Base-by-base conservation (phyloP, 148 eudicot species). In the Pouteria glomerata region DNA sequence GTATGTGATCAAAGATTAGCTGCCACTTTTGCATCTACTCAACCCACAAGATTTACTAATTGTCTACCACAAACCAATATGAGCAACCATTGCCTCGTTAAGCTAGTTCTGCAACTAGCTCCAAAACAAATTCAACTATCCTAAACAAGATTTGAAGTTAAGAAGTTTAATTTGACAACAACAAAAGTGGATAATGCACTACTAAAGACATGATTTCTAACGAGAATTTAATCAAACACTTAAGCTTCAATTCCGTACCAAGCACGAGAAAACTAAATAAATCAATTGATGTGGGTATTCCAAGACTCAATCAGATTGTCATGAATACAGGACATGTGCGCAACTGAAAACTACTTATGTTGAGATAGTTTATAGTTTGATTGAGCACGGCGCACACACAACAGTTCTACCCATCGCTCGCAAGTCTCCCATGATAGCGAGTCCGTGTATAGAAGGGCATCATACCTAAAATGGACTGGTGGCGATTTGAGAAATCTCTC, bases 201-300 rank as follows among this genome's bases (percentile, higher is more conserved):
- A 44, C 53, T n/a, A 60, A 19, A 42, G 18, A 53, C 10, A 53
- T 10, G 34, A 14, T 27, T 57, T 47, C 70, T 68, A 12, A 39
- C 72, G 68, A 73, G 73, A 44, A 52, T 73, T 68, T 4, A 44
- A 75, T 73, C 82, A 48, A 82, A 82, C 85, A 82, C 63, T 18
- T 73, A 10, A 52, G 6, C 19, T 21, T 30, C 45, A 23, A 27
- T 10, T n/a, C n/a, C n/a, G n/a, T n/a, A n/a, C n/a, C n/a, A n/a
- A n/a, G n/a, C n/a, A n/a, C n/a, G n/a, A n/a, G n/a, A n/a, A n/a
- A n/a, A n/a, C n/a, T n/a, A n/a, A n/a, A n/a, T n/a, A n/a, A n/a
- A n/a, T n/a, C n/a, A n/a, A n/a, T n/a, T n/a, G n/a, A n/a, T n/a
- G n/a, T n/a, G n/a, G n/a, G n/a, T n/a, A n/a, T n/a, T n/a, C n/a